phyloP scores from a whole-genome alignment of 2,329 filamentous ascomycete genomes.

The Sclerotinia minor region DNA sequence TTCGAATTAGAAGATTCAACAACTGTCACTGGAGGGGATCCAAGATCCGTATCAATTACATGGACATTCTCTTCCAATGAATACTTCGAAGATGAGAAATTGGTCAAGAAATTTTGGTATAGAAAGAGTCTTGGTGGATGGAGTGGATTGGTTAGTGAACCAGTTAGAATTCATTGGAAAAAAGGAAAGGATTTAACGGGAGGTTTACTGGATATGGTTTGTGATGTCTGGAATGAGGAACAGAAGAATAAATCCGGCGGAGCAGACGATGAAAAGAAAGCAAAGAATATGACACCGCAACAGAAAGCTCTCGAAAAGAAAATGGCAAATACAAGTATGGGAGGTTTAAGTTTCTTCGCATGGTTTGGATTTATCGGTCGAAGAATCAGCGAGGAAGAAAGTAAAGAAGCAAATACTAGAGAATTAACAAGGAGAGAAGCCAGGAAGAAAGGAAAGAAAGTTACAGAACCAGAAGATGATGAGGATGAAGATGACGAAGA shows the following conservation, averaged over 20 bases:
- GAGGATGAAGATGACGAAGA: slow-evolving; percentile 57
- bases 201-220: slow-evolving; percentile 73
- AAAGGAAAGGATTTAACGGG: slow-evolving; percentile 78
- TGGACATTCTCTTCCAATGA: slow-evolving; percentile 82
- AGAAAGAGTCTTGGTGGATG: slow-evolving; percentile 64
- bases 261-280: slow-evolving; percentile 28
- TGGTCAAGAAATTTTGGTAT: slow-evolving; percentile 94
- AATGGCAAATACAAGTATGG: slow-evolving; percentile 60
- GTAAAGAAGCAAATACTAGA: slow-evolving; percentile 58
- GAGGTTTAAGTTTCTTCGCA: slow-evolving; percentile 77
- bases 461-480: slow-evolving; percentile 39
- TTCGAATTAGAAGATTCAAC: slow-evolving; percentile 69
- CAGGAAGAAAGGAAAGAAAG: slow-evolving; percentile 44
- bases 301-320: slow-evolving; percentile 55
- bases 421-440: slow-evolving; percentile 52
- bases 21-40: slow-evolving; percentile 62
- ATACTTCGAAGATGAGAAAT: slow-evolving; percentile 71
- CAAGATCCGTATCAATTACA: slow-evolving; percentile 73
- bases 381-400: slow-evolving; percentile 72
- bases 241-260: slow-evolving; percentile 44
- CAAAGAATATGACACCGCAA: slow-evolving; percentile 46
- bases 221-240: slow-evolving; percentile 66
- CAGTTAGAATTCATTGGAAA: slow-evolving; percentile 87
- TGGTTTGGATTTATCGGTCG: slow-evolving; percentile 81
- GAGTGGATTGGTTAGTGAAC: slow-evolving; percentile 81